Conservation (phyloP, 805 yeast species). For the Candida maltosa region DNA sequence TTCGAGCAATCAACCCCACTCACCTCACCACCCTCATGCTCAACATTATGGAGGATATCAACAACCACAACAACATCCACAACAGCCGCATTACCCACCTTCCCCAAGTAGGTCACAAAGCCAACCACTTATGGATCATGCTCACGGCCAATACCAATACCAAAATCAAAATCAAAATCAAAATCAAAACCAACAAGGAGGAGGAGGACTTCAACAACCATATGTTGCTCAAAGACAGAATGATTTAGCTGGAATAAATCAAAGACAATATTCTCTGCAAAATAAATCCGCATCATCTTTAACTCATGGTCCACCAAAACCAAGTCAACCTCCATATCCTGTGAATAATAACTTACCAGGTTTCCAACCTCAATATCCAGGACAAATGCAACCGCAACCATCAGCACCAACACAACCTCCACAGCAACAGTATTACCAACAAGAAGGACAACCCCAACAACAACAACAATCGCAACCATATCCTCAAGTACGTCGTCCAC, state of each 20-base stretch:
- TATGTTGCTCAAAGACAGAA: background rate
- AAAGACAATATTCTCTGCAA: background rate
- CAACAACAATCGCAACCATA: slow-evolving; percentile 9
- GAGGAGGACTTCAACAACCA: background rate
- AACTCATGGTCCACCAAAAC: slow-evolving; percentile 8
- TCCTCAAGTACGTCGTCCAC: slow-evolving; percentile 5
- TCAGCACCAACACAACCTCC: slow-evolving; percentile 10
- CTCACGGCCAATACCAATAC: background rate
- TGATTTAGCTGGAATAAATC: background rate
- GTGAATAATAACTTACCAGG: slow-evolving; percentile 1
- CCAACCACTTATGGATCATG: background rate
- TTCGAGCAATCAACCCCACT: background rate
- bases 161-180: background rate
- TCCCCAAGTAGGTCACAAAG: slow-evolving; percentile 1
- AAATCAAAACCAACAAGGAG: background rate
- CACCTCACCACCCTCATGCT: background rate
- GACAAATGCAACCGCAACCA: background rate
- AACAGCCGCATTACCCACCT: slow-evolving; percentile 10
- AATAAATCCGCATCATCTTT: slow-evolving; percentile 6
- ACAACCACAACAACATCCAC: slow-evolving; percentile 8
- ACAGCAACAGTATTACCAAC: slow-evolving; percentile 19
- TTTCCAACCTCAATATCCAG: slow-evolving; percentile 2
- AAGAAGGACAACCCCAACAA: slow-evolving; percentile 6
- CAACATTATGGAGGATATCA: slow-evolving; percentile 4
- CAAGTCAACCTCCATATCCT: background rate